Evolutionary conservation across 441 rosid genomes (phyloP), one percentile per base, ranked within the genome.

Genomic region (Theobroma grandiflorum): DNA sequence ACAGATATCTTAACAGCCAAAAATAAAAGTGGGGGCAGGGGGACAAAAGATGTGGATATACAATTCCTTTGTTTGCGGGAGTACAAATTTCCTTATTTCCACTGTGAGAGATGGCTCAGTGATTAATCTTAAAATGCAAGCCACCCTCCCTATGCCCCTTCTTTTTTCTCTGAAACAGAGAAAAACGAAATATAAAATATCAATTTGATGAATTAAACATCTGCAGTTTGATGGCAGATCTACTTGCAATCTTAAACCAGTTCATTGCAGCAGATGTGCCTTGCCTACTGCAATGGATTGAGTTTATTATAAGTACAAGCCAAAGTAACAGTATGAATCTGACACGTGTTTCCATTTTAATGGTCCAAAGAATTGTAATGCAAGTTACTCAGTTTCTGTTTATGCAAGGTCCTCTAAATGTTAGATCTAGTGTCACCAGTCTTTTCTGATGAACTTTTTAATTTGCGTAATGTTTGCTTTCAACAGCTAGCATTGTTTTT

Each of bases 171-270:
- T 37, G 20, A 68, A 5, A 12, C 18, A 2, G 12, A 43, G 53
- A 11, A 45, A 45, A 68, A 58, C 11, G 37, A 68, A 68, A 43
- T 22, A 20, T 31, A 26, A 43, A 16, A n/a, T 68, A 68, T 11
- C 72, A 53, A 65, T 43, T 68, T 43, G 72, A 68, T 43, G 53
- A 68, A 68, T 22, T n/a, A 67, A 43, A 53, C 7, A 57, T 2
- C 31, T 57, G 1, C 0, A 58, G 63, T 58, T 58, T 22, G 67
- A 33, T 35, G 38, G 67, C 42, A 33, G 67, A 63, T 33, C 14
- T 63, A 33, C 43, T 62, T 62, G 38, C 38, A 11, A 42, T 35
- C 42, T 33, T 62, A 35, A 33, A 5, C 8, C 42, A 62, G 42
- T 62, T 62, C 14, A 33, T 62, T 62, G 42, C 42, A 62, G 15